Conservation (phyloP, 306 rosid genomes). For the Begonia loranthoides region DNA sequence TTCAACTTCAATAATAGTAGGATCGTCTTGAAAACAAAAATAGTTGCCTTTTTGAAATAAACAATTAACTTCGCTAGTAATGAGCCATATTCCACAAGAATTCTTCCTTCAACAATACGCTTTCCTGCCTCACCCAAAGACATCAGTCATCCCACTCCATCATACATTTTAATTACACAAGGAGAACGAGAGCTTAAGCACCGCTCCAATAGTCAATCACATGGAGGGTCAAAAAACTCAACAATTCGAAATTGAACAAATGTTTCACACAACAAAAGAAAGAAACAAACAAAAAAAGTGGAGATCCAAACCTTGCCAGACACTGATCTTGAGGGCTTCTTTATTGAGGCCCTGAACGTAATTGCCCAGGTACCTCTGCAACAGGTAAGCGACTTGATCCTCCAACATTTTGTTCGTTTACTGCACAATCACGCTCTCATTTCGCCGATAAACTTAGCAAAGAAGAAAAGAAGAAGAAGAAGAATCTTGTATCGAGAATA, state of each 20-base stretch:
- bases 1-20: too few relatives aligned
- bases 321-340: slow-evolving; percentile 98
- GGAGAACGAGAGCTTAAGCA: too few relatives aligned
- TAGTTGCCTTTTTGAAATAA: too few relatives aligned
- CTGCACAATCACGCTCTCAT: slow-evolving; percentile 20
- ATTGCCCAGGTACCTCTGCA: slow-evolving; percentile 94
- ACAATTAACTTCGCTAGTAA: too few relatives aligned
- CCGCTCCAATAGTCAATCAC: too few relatives aligned
- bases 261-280: neutral
- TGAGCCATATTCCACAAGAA: too few relatives aligned
- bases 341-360: slow-evolving; percentile 86
- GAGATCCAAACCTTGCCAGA: slow-evolving; percentile 60
- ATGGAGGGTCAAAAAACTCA: too few relatives aligned
- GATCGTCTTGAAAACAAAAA: too few relatives aligned
- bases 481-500: neutral
- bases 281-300: neutral
- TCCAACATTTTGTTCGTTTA: slow-evolving; percentile 56
- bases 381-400: slow-evolving; percentile 92
- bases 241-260: neutral
- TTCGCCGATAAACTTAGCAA: slow-evolving; percentile 8
- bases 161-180: too few relatives aligned
- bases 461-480: neutral
- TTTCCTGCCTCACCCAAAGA: too few relatives aligned
- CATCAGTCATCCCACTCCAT: too few relatives aligned
- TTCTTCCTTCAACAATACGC: too few relatives aligned